phyloP scores from a whole-genome alignment of 306 rosid species.

The Lathyrus aphaca region DNA sequence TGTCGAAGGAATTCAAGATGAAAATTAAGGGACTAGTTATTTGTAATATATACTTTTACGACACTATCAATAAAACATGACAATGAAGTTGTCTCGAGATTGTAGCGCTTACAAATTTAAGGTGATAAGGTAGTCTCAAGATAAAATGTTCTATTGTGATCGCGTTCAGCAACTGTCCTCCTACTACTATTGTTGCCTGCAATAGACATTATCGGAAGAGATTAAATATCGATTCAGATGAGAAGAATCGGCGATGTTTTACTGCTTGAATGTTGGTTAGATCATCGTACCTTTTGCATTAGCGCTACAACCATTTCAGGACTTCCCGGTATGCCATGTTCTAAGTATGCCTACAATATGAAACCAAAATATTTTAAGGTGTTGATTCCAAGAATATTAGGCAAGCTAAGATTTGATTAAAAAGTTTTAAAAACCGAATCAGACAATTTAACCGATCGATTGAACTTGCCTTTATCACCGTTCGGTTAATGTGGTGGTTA shows the following conservation, averaged over 20 bases:
- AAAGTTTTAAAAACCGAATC: neutral
- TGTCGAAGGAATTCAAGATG: slow-evolving; percentile 42
- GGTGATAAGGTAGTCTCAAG: slow-evolving; percentile 92
- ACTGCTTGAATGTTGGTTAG: slow-evolving; percentile 16
- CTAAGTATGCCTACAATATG: slow-evolving; percentile 71
- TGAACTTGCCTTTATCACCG: neutral
- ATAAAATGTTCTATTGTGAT: slow-evolving; percentile 94
- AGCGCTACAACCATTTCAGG: slow-evolving; percentile 91
- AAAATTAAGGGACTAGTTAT: slow-evolving; percentile 34
- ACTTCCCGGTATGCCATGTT: slow-evolving; percentile 85
- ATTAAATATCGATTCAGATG: neutral
- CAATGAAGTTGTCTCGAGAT: neutral
- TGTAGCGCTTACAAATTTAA: slow-evolving; percentile 74
- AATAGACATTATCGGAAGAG: slow-evolving; percentile 26
- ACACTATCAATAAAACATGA: slow-evolving; percentile 14
- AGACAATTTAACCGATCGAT: neutral
- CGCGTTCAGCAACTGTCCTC: slow-evolving; percentile 85
- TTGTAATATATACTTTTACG: neutral
- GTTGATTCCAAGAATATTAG: neutral
- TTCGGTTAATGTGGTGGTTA: neutral
- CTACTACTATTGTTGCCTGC: slow-evolving; percentile 86
- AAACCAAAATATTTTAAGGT: slow-evolving; percentile 25
- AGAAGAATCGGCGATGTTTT: slow-evolving; percentile 12
- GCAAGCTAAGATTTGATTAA: slow-evolving; percentile 1
- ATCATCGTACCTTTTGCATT: slow-evolving; percentile 83